Percentiles rank a stretch among this genome's conserved stretches.
phyloP scores from a whole-genome alignment of 2,329 filamentous ascomycete genomes.

The Arthrinium puccinioides region DNA sequence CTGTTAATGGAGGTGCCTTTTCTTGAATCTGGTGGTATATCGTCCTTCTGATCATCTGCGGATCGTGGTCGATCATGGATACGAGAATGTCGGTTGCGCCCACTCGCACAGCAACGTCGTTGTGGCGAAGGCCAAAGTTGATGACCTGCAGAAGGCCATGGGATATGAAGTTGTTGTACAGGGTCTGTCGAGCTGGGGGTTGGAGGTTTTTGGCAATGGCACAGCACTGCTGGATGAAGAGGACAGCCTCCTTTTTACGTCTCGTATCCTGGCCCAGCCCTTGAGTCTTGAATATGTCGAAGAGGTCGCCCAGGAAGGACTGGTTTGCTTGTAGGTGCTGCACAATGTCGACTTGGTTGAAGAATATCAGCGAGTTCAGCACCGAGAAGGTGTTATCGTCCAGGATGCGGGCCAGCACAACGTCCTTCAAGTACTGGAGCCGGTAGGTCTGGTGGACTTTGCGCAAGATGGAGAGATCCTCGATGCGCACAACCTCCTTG shows the following conservation, averaged over 20 bases:
- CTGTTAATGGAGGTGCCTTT: slow-evolving; percentile 77
- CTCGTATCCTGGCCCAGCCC: slow-evolving; percentile 57
- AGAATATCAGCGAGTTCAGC: slow-evolving; percentile 96
- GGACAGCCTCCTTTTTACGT: slow-evolving; percentile 86
- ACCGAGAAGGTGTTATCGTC: slow-evolving; percentile 98
- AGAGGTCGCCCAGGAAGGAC: slow-evolving; percentile 75
- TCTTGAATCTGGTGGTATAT: slow-evolving; percentile 90
- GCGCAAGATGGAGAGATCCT: slow-evolving; percentile 69
- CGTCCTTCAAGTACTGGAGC: slow-evolving; percentile 93
- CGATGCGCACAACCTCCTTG: slow-evolving; percentile 92
- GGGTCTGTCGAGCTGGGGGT: slow-evolving; percentile 66
- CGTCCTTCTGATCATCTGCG: slow-evolving; percentile 85
- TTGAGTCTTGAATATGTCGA: slow-evolving; percentile 69
- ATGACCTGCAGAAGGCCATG: slow-evolving; percentile 86
- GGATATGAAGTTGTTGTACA: slow-evolving; percentile 85
- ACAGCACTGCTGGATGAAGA: slow-evolving; percentile 96
- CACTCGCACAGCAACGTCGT: slow-evolving; percentile 77
- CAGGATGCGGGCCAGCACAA: slow-evolving; percentile 91
- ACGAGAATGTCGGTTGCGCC: slow-evolving; percentile 92
- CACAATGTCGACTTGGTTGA: slow-evolving; percentile 97
- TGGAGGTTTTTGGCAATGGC: slow-evolving; percentile 92
- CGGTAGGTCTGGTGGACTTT: slow-evolving; percentile 98
- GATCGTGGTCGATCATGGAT: slow-evolving; percentile 91
- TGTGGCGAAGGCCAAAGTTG: slow-evolving; percentile 81
- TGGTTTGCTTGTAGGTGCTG: slow-evolving; percentile 83